Percentiles rank a stretch among this genome's conserved stretches.
phyloP scores from a whole-genome alignment of 805 yeast genomes.

The Candida adriatica region DNA sequence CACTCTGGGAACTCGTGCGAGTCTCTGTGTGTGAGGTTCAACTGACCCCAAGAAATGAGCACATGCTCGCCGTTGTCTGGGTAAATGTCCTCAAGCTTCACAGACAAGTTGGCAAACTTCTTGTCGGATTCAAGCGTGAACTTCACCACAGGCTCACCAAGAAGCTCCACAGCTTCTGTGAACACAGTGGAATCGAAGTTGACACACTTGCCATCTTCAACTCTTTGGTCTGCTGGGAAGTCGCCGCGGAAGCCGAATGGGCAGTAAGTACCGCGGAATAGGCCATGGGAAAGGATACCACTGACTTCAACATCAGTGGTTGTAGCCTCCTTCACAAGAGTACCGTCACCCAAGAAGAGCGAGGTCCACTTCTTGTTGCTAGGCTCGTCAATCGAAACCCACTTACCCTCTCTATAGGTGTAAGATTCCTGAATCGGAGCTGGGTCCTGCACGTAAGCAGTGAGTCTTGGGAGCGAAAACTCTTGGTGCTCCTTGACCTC shows the following conservation, averaged over 20 bases:
- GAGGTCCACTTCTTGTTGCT: slow-evolving; percentile 11
- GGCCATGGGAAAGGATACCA: slow-evolving; percentile 35
- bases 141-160: slow-evolving; percentile 33
- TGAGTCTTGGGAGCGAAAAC: slow-evolving; percentile 28
- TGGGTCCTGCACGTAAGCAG: slow-evolving; percentile 39
- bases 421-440: slow-evolving; percentile 32
- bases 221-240: slow-evolving; percentile 38
- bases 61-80: slow-evolving; percentile 27
- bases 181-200: slow-evolving; percentile 29
- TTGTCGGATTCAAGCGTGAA: slow-evolving; percentile 30
- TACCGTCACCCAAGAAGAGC: slow-evolving; percentile 12
- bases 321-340: slow-evolving; percentile 1
- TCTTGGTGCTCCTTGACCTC: slow-evolving; percentile 15
- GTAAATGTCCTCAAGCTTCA: slow-evolving; percentile 33
- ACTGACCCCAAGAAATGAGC: slow-evolving; percentile 39
- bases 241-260: slow-evolving; percentile 42
- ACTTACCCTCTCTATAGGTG: slow-evolving; percentile 30
- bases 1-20: slow-evolving; percentile 35
- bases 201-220: slow-evolving; percentile 34
- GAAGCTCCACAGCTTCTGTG: slow-evolving; percentile 20
- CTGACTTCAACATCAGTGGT: slow-evolving; percentile 11
- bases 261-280: slow-evolving; percentile 39
- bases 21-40: slow-evolving; percentile 35
- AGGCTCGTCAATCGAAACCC: slow-evolving; percentile 28
- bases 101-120: slow-evolving; percentile 33